Evolutionary conservation across 2,329 filamentous ascomycete species (phyloP).

Genomic region (Dendrostoma leiphaemia): DNA sequence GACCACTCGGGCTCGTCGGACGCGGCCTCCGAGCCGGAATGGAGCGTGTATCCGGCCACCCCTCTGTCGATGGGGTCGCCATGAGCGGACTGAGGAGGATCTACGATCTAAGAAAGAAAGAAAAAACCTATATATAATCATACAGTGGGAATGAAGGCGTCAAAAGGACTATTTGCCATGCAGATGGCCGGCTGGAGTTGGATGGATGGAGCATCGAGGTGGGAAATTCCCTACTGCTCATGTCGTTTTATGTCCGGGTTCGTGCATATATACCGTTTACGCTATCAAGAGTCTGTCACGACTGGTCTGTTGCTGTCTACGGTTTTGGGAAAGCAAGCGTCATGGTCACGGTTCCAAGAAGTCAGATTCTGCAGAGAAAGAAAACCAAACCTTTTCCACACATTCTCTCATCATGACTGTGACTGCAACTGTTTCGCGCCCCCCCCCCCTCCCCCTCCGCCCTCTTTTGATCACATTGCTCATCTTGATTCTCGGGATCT

Average conservation of each 20-base stretch:
- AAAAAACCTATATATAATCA: background rate
- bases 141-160: too few species aligned
- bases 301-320: background rate
- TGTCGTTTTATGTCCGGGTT: background rate
- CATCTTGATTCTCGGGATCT: too few species aligned
- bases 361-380: too few species aligned
- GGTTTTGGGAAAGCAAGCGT: background rate
- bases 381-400: too few species aligned
- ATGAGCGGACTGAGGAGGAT: conserved; percentile 2
- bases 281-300: background rate
- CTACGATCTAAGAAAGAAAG: background rate
- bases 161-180: too few species aligned
- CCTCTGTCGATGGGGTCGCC: conserved; percentile 61
- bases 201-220: background rate
- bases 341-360: background rate
- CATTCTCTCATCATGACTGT: too few species aligned
- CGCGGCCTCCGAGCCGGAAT: conserved; percentile 56
- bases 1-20: conserved; percentile 54
- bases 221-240: background rate
- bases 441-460: too few species aligned
- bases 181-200: too few species aligned
- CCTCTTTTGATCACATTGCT: too few species aligned
- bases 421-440: too few species aligned
- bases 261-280: conserved; percentile 1
- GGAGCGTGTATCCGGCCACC: conserved; percentile 66